Evolutionary conservation across 495 filamentous ascomycete species (phyloP), one percentile per base, ranked within the genome.

Genomic region (Bathelium albidoporum): DNA sequence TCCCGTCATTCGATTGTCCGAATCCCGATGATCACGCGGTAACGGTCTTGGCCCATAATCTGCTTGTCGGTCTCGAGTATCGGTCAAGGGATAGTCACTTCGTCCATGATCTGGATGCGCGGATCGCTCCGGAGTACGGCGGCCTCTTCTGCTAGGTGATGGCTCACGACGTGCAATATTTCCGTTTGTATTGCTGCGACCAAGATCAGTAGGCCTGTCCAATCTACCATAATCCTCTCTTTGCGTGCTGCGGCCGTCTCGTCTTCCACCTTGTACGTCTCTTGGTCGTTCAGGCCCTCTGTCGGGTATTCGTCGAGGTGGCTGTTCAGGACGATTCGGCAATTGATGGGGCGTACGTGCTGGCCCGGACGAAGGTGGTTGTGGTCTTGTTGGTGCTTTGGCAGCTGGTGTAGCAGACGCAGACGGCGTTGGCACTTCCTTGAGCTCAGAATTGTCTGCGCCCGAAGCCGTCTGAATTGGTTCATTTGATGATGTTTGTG

Each of bases 161-260:
- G 52, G 59, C 2, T 71, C 69, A 32, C 68, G 69, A 28, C 73
- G 73, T 45, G n/a, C 20, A 7, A 65, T 18, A 9, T 49, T 24
- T 28, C 53, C 63, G 5, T 61, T 62, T 16, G 63, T 62, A 5
- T 58, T 20, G n/a, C 70, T 68, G 2, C 69, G 66, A 20, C 44
- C 59, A 20, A 62, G 43, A 36, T 75, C 71, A 34, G 53, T 59
- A 4, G 69, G 68, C n/a, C 75, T 64, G 11, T 75, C 72, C 4
- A 71, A 69, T 32, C 74, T 65, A 20, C 71, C 70, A 61, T 70
- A 73, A 2, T 72, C 65, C 28, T 65, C 53, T n/a, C n/a, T 39
- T 16, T 59, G 29, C 28, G 55, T 39, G 34, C 32, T 61, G 5
- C 71, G 69, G 24, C 24, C 55, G 44, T 69, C 69, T 31, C 65